phyloP scores from a whole-genome alignment of 2,329 filamentous ascomycete genomes.

The Gliomastix tumulicola region DNA sequence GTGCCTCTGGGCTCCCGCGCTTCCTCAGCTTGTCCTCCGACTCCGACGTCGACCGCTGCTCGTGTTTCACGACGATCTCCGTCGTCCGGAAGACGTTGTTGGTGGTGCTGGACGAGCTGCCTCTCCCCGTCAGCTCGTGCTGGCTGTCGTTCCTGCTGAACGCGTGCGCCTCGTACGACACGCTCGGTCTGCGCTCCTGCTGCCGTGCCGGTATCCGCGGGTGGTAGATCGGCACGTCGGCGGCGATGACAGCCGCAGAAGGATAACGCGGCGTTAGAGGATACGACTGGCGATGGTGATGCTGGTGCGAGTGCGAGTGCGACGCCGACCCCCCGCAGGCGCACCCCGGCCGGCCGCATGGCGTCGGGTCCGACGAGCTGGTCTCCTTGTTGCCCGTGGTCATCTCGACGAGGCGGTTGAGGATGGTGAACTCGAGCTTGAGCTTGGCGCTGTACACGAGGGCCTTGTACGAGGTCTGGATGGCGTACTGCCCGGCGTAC shows the following conservation, averaged over 20 bases:
- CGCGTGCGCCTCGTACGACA: neutral
- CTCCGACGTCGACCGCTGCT: neutral
- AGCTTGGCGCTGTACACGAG: constrained; percentile 19
- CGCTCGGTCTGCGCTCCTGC: neutral
- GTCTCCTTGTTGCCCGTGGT: constrained; percentile 1
- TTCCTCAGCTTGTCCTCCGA: too few relatives aligned
- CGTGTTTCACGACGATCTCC: constrained; percentile 1
- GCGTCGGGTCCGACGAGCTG: neutral
- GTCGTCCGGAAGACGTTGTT: neutral
- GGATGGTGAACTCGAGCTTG: constrained; percentile 20
- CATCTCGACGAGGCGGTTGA: constrained; percentile 18
- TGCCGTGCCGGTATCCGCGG: neutral
- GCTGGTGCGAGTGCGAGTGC: too few relatives aligned
- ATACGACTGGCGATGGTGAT: too few relatives aligned
- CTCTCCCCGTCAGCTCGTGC: neutral
- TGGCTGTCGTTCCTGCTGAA: neutral
- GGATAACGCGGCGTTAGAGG: too few relatives aligned
- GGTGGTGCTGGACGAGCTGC: neutral
- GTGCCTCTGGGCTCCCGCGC: too few relatives aligned
- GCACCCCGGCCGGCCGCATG: neutral
- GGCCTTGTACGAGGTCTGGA: constrained; percentile 19
- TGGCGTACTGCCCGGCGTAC: constrained; percentile 13
- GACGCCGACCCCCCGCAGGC: too few relatives aligned
- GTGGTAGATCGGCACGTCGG: neutral
- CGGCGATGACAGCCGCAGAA: too few relatives aligned